Base-by-base conservation (phyloP, 2,329 filamentous ascomycete genomes). In the Ilyonectria destructans region DNA sequence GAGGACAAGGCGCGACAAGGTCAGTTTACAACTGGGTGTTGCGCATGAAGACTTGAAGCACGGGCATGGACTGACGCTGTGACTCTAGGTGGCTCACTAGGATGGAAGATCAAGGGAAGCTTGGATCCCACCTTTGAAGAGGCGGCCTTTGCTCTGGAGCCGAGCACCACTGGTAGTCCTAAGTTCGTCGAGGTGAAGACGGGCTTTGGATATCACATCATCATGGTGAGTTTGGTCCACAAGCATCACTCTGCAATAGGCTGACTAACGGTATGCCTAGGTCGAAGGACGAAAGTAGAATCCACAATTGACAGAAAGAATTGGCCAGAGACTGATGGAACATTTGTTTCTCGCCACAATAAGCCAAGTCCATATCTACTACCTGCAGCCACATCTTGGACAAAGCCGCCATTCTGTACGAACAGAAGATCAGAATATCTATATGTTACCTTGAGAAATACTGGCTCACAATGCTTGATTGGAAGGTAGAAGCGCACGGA, bases 1-100 rank as follows among this genome's bases (percentile, higher is more conserved):
- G 93, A 95, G 80, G 93, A 95, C 79, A 95, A 95, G 82, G 92
- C 92, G 5, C 85, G 90, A 69, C 86, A 89, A 80, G 91, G 88
- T 89, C 74, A 56, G 80, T 56, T 49, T 9, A 49, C 37, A 45
- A 13, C 10, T 23, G 9, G 43, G 57, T 43, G 12, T 45, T 31
- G 21, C 33, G 33, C 29, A 21, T 29, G 13, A 9, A 12, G 29
- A 13, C 5, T 17, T 43, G n/a, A 35, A 52, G 46, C 26, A 58
- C 26, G 21, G 23, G 35, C 35, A 40, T 35, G 10, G 23, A 51
- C 69, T 70, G 55, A 70, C 58, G 13, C 9, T 4, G 15, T 15
- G 59, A 62, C 54, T 64, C 4, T 66, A 92, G 91, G 92, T 37
- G 93, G 93, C 2, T 86, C 88, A 2, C 80, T 95, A 37, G 93